Conservation (phyloP, 2,329 filamentous ascomycete genomes). For the Cladosporium sp. region DNA sequence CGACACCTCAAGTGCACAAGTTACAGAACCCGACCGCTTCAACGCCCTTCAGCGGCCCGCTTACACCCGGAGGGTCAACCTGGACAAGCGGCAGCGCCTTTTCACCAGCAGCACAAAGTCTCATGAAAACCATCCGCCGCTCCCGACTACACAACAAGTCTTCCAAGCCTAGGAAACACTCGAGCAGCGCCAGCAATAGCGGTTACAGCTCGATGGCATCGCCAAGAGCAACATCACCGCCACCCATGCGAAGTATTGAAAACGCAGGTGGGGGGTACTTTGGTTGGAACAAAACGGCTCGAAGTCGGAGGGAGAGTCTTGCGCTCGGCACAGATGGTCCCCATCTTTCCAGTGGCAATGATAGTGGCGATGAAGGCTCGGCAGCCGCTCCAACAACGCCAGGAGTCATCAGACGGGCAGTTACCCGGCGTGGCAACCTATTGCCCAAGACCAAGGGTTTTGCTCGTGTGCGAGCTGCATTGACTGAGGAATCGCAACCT, state of each 20-base stretch:
- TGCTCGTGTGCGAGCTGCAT: constrained; percentile 82
- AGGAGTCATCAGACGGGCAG: constrained; percentile 74
- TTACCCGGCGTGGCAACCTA: constrained; percentile 83
- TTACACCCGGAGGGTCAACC: constrained; percentile 43
- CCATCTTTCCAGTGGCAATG: constrained; percentile 73
- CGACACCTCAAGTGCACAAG: constrained; percentile 73
- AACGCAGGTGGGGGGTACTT: constrained; percentile 40
- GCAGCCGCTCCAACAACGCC: constrained; percentile 51
- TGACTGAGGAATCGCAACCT: constrained; percentile 82
- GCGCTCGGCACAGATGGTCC: constrained; percentile 87
- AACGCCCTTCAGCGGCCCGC: constrained; percentile 41
- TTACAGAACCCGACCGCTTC: constrained; percentile 45
- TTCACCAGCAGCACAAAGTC: constrained; percentile 68
- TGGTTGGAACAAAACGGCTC: constrained; percentile 37
- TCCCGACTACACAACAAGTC: constrained; percentile 53
- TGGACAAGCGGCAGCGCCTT: constrained; percentile 46
- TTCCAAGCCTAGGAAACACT: constrained; percentile 59
- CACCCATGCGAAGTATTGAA: constrained; percentile 55
- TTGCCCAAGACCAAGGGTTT: constrained; percentile 96
- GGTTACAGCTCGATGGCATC: constrained; percentile 65
- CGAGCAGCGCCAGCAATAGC: constrained; percentile 59
- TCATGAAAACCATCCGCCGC: constrained; percentile 77
- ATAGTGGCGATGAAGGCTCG: constrained; percentile 67
- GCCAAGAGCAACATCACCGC: constrained; percentile 73
- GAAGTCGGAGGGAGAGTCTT: constrained; percentile 72